Evolutionary conservation across 495 filamentous ascomycete genomes (phyloP), one percentile per base, ranked within the genome.

Genomic region (Acidomyces sp.): DNA sequence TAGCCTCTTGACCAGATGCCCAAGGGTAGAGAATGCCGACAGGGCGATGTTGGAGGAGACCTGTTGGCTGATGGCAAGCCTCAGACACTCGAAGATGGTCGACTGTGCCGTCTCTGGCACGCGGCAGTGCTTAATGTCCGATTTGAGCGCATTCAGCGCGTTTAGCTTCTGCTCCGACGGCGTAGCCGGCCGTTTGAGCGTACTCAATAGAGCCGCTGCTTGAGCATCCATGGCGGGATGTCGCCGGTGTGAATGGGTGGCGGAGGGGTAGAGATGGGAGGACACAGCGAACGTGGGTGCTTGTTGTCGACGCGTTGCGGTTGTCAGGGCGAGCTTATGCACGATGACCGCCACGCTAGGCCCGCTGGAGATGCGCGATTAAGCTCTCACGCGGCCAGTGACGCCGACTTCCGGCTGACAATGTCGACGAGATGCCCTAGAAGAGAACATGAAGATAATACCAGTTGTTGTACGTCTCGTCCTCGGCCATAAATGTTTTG

Each of bases 101-200:
- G 68, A 55, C 46, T 87, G 70, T 37, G 77, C 78, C n/a, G 60
- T 55, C 40, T 85, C 81, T 27, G 82, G 81, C 18, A 92, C 80
- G 62, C 82, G 81, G 41, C 77, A 77, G 53, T 88, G 84, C 60
- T 93, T 93, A 64, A 93, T 90, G 52, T 75, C 74, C 34, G 80
- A 81, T 58, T 92, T 92, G 58, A 87, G 60, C 48, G 65, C 66
- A 35, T 74, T 82, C 36, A 93, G 64, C 25, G 74, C 72, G 34
- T 74, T 62, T 42, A 85, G 68, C 56, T 85, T 85, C 27, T 69
- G 62, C 42, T 92, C 84, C 51, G 79, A 63, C 5, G 77, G 67
- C 21, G 69, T 64, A 45, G 83, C 80, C 32, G 56, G 54, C 57
- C 75, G 80, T 53, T 77, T 78, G 41, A 88, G 67, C 34, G 75